A percentile compares a stretch with the other conserved stretches of the same genome.
phyloP scores from a whole-genome alignment of 2,329 filamentous ascomycete genomes.

The Geosmithia putterillii region DNA sequence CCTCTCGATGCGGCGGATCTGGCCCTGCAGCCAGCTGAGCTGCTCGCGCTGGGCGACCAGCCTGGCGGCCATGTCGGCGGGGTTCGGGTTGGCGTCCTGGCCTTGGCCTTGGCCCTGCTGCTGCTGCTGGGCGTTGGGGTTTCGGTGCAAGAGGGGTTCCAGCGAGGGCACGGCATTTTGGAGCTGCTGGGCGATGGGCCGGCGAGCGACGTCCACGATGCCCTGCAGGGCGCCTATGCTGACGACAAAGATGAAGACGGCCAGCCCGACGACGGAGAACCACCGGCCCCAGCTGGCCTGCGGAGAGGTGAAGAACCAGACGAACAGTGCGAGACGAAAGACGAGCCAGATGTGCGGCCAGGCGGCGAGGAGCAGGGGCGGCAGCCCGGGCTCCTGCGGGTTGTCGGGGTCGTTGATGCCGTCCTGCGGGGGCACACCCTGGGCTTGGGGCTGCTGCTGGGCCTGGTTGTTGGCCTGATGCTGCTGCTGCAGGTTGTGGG shows the following conservation, averaged over 20 bases:
- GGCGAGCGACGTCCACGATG: conserved; percentile 40
- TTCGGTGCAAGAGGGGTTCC: conserved; percentile 14
- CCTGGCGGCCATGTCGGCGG: conserved; percentile 39
- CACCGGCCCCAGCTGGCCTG: conserved; percentile 47
- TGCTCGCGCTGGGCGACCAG: conserved; percentile 29
- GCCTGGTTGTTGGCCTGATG: conserved; percentile 4
- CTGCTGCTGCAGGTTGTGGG: conserved; percentile 10
- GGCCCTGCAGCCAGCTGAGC: conserved; percentile 19
- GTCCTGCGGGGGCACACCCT: conserved; percentile 7
- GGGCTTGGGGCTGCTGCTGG: conserved; percentile 6
- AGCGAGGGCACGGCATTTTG: conserved; percentile 43
- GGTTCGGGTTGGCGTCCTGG: conserved; percentile 23
- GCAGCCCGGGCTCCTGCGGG: conserved; percentile 16
- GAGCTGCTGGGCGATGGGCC: conserved; percentile 44
- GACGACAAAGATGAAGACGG: conserved; percentile 42
- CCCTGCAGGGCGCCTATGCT: conserved; percentile 48
- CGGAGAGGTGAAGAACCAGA: conserved; percentile 53
- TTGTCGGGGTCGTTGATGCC: conserved; percentile 3
- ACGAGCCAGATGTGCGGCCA: conserved; percentile 53
- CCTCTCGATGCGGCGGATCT: conserved; percentile 43
- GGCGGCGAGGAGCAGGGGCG: conserved; percentile 21
- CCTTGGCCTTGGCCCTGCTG: conserved; percentile 7
- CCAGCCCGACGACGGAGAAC: conserved; percentile 40
- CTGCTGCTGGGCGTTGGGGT: conserved; percentile 3
- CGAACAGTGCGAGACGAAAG: conserved; percentile 42